Conservation (phyloP, 164 flowering plant genomes). For the Tinospora cordifolia region DNA sequence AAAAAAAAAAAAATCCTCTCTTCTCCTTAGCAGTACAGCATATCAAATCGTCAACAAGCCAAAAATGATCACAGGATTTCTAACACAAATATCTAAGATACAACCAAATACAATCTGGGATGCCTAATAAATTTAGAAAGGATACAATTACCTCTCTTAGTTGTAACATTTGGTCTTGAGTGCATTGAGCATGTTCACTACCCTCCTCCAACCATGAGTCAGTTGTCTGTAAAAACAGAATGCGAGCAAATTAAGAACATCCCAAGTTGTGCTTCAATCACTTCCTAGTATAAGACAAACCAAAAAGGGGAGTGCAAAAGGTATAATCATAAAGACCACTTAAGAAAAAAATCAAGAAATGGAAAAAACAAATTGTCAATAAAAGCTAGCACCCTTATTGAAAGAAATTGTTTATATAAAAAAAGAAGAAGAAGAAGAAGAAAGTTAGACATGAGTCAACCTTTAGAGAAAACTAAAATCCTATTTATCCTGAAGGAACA, state of each 20-base stretch:
- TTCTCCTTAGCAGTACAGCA: no score
- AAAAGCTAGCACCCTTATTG: not conserved
- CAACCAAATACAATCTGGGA: not conserved
- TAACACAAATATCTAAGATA: not conserved
- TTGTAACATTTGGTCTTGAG: conserved; percentile 69
- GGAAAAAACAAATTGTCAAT: not conserved
- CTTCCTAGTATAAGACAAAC: not conserved
- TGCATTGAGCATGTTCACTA: conserved; percentile 56
- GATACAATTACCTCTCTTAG: conserved; percentile 56
- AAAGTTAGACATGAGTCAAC: not conserved
- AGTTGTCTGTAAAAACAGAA: conserved; percentile 36
- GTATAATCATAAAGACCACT: not conserved
- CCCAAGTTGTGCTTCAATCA: not conserved
- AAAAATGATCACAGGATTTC: not conserved
- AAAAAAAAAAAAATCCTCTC: no score
- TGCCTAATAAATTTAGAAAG: not conserved
- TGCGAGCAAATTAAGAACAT: conserved; percentile 3
- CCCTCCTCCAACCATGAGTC: conserved; percentile 69
- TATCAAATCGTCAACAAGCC: not conserved
- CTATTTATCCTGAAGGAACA: not conserved
- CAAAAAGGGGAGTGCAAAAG: not conserved
- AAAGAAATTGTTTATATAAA: no score
- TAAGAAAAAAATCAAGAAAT: not conserved
- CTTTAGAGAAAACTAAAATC: no score
- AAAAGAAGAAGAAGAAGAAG: no score